phyloP scores from a whole-genome alignment of 1,284 basidiomycete species.

The Mrakiaceae sp. region DNA sequence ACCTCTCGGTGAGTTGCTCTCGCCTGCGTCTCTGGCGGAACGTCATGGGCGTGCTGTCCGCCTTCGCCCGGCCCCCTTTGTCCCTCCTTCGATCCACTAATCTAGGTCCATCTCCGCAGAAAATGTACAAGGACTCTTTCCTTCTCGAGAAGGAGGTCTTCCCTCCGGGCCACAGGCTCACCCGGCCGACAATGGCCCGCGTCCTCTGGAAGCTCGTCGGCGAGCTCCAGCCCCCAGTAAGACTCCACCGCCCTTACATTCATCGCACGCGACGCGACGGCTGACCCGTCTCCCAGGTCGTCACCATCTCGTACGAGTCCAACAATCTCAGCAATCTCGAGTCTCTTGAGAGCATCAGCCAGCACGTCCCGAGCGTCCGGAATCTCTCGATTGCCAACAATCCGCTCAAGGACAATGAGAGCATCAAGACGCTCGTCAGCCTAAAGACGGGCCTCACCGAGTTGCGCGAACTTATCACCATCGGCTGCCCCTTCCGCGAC shows the following conservation, averaged over 20 bases:
- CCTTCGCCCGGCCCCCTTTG: neutral
- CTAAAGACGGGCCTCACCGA: conserved; percentile 15
- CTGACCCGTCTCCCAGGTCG: neutral
- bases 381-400: conserved; percentile 17
- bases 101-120: neutral
- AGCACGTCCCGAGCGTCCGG: conserved; percentile 6
- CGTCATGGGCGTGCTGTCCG: neutral
- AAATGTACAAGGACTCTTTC: conserved; percentile 8
- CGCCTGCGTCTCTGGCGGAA: too few relatives aligned
- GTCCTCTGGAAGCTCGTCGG: conserved; percentile 18
- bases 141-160: conserved; percentile 12
- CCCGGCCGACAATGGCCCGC: conserved; percentile 4
- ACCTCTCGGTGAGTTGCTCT: conserved; percentile 14
- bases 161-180: conserved; percentile 16
- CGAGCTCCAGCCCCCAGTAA: conserved; percentile 16
- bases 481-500: conserved; percentile 11
- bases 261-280: neutral
- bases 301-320: conserved; percentile 16
- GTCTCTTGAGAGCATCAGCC: conserved; percentile 9
- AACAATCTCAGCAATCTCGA: conserved; percentile 15
- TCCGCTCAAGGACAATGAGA: conserved; percentile 3
- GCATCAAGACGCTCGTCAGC: conserved; percentile 10
- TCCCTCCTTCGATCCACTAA: neutral
- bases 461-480: conserved; percentile 10
- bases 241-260: neutral